These are phyloP conservation scores for Coemansia erecta DNA, from an alignment of 192 early-diverging fungal genomes.

Conservation along the genomic window DNA sequence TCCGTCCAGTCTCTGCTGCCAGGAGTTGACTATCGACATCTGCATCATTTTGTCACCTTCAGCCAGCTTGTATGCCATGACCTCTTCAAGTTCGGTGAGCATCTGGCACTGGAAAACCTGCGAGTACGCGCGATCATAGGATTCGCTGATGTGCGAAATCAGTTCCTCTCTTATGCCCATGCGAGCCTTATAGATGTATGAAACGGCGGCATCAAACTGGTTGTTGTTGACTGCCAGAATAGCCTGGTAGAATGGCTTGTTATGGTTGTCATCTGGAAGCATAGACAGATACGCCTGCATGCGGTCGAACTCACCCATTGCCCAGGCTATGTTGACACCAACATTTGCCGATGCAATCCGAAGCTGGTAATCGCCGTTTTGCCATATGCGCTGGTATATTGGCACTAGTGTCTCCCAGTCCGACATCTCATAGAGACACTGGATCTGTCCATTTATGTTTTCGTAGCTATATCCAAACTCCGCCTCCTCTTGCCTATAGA, in stretches of 20 bases:
- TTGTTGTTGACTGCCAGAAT: conserved; percentile 82
- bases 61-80: conserved; percentile 82
- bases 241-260: conserved; percentile 82
- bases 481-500: conserved; percentile 73
- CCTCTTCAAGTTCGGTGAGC: conserved; percentile 96
- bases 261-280: conserved; percentile 60
- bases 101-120: conserved; percentile 88
- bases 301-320: conserved; percentile 77
- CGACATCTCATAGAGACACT: conserved; percentile 85
- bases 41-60: conserved; percentile 72
- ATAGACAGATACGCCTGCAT: conserved; percentile 89
- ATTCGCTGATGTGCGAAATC: conserved; percentile 81
- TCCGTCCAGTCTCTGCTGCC: conserved; percentile 79
- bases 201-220: conserved; percentile 67
- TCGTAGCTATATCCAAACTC: conserved; percentile 28
- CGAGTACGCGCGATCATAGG: conserved; percentile 86
- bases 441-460: conserved; percentile 78
- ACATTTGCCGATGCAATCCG: conserved; percentile 75
- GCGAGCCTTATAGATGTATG: conserved; percentile 76
- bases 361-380: conserved; percentile 56
- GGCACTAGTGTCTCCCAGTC: conserved; percentile 84
- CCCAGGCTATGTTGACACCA: conserved; percentile 89
- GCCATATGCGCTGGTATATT: conserved; percentile 74
- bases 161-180: conserved; percentile 82
- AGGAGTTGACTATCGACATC: conserved; percentile 75